A percentile compares a stretch with the other conserved stretches of the same genome.
phyloP scores from a whole-genome alignment of 352 stramenopile species.

The Pythium scleroteichum region DNA sequence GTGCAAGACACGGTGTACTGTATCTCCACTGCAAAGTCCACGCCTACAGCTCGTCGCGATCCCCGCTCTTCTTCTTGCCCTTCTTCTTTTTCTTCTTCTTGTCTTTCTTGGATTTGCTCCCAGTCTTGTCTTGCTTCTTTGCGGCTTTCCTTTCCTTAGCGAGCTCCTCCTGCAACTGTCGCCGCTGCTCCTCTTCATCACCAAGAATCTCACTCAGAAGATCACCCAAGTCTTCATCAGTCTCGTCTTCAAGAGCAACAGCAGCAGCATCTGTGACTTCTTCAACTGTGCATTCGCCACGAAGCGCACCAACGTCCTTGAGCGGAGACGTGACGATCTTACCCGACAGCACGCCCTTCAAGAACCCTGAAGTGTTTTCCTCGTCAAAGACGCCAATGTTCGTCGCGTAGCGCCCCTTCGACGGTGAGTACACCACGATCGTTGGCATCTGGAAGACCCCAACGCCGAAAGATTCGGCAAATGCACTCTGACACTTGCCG shows the following conservation, averaged over 20 bases:
- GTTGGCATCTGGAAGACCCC: conserved; percentile 78
- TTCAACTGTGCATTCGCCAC: conserved; percentile 50
- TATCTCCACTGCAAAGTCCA: too few species aligned
- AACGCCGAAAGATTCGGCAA: conserved; percentile 68
- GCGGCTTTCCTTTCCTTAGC: conserved; percentile 36
- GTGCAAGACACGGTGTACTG: too few species aligned
- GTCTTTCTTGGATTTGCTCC: conserved; percentile 42
- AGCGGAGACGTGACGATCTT: conserved; percentile 64
- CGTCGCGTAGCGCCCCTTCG: conserved; percentile 66
- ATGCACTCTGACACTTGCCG: conserved; percentile 70
- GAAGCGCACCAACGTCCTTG: conserved; percentile 36
- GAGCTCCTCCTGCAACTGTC: conserved; percentile 52
- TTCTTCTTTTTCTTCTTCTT: conserved; percentile 51
- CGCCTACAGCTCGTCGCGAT: conserved; percentile 52
- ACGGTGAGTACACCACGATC: conserved; percentile 71
- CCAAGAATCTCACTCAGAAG: conserved; percentile 74
- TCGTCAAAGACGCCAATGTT: conserved; percentile 73
- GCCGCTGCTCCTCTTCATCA: conserved; percentile 63
- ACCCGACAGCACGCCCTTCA: conserved; percentile 65
- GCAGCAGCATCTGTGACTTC: conserved; percentile 42
- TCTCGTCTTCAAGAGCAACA: conserved; percentile 30
- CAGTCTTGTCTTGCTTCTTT: conserved; percentile 40
- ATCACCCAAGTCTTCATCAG: conserved; percentile 61
- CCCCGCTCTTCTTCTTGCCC: conserved; percentile 45
- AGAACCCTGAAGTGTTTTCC: conserved; percentile 51